Evolutionary conservation across 805 yeast genomes (phyloP).

Genomic region (Metschnikowia baotianmanensis): DNA sequence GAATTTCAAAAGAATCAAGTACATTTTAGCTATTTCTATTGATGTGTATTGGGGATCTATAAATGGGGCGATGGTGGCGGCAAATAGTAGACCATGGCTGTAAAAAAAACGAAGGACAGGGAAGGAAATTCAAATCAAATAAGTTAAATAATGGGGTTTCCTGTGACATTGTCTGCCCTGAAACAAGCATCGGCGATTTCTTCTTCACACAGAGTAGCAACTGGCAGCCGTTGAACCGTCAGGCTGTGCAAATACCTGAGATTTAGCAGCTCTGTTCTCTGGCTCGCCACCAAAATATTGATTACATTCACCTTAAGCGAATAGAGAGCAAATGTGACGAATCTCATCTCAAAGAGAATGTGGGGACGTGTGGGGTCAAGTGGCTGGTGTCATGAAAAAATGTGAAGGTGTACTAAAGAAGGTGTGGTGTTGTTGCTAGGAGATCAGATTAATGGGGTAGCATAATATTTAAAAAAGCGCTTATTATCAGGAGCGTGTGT

Average conservation of each 20-base stretch:
- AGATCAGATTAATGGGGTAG: no score
- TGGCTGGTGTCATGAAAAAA: neutral
- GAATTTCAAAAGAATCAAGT: no score
- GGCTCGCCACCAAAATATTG: constrained; percentile 32
- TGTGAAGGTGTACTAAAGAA: no score
- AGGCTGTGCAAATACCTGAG: constrained; percentile 35
- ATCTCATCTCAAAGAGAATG: constrained; percentile 25
- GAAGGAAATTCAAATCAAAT: neutral
- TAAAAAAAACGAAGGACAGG: neutral
- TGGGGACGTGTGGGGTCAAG: neutral
- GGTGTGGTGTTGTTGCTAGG: no score
- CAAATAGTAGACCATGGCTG: no score
- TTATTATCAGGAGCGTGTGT: no score
- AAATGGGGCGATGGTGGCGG: no score
- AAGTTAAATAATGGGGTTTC: constrained; percentile 23
- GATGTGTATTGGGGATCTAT: no score
- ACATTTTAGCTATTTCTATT: no score
- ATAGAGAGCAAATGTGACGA: constrained; percentile 33
- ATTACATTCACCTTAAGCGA: constrained; percentile 37
- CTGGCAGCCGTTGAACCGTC: constrained; percentile 25
- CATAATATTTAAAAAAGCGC: no score
- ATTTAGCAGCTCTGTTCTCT: constrained; percentile 32
- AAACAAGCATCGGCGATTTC: constrained; percentile 25
- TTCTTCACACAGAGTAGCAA: constrained; percentile 26
- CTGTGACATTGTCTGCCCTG: constrained; percentile 30